Conservation (phyloP, 2,329 filamentous ascomycete genomes). For the Fusarium succisae region DNA sequence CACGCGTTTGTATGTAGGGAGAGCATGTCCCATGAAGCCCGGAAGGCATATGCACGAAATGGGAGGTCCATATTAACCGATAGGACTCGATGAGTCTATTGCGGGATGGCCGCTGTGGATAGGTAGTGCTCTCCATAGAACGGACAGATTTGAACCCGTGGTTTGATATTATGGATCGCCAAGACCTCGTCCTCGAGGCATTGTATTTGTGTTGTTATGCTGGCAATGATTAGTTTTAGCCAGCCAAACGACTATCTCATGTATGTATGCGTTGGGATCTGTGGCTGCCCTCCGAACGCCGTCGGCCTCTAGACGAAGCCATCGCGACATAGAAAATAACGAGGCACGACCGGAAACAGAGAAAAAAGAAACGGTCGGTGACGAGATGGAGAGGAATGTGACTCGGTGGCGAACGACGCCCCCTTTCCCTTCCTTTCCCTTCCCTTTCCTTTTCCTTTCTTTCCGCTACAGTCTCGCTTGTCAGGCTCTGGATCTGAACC, state of each 20-base stretch:
- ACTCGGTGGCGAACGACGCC: slow-evolving; percentile 19
- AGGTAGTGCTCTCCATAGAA: neutral
- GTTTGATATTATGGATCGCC: neutral
- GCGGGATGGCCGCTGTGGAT: slow-evolving; percentile 8
- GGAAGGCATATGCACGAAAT: slow-evolving; percentile 21
- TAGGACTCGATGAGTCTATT: slow-evolving; percentile 9
- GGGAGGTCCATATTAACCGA: neutral
- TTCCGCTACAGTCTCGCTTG: slow-evolving; percentile 18
- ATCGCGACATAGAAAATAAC: neutral
- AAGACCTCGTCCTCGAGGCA: slow-evolving; percentile 11
- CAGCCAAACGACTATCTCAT: neutral
- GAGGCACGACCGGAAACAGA: neutral
- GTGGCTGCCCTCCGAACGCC: slow-evolving; percentile 28
- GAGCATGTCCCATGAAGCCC: neutral
- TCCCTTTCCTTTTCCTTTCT: neutral
- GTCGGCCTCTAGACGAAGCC: slow-evolving; percentile 25
- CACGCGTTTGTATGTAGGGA: slow-evolving; percentile 25
- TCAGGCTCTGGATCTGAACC: slow-evolving; percentile 1
- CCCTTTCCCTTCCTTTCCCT: neutral
- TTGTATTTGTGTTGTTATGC: neutral
- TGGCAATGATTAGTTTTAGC: neutral
- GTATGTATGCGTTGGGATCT: neutral
- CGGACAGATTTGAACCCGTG: neutral
- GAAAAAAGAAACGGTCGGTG: slow-evolving; percentile 15
- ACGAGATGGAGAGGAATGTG: slow-evolving; percentile 31